Conservation (phyloP, 495 filamentous ascomycete genomes). For the Neurospora sp. region DNA sequence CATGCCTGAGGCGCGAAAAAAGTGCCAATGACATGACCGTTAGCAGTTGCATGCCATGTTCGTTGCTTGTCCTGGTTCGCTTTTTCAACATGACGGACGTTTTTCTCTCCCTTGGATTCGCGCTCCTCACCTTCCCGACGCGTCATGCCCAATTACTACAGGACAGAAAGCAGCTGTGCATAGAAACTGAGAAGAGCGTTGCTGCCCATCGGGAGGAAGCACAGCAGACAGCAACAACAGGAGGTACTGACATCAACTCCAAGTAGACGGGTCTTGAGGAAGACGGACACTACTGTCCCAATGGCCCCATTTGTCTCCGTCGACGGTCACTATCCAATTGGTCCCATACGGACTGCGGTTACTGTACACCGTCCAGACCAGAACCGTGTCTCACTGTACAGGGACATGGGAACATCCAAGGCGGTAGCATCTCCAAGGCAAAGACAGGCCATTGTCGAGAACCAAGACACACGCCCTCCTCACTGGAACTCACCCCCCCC, state of each 20-base stretch:
- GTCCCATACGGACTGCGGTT: background rate
- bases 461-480: background rate
- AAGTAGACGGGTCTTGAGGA: background rate
- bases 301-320: background rate
- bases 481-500: background rate
- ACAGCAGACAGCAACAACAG: background rate
- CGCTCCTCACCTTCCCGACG: background rate
- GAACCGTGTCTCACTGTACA: background rate
- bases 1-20: background rate
- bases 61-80: background rate
- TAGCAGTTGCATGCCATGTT: background rate
- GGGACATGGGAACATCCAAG: background rate
- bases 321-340: background rate
- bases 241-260: background rate
- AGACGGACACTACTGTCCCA: background rate
- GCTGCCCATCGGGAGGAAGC: background rate
- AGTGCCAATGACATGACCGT: background rate
- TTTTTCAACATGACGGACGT: background rate
- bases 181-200: background rate
- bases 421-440: background rate
- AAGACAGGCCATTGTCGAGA: background rate
- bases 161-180: background rate
- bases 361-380: background rate
- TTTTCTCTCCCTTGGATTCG: background rate
- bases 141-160: background rate